Evolutionary conservation across 1,284 basidiomycete species (phyloP).

Genomic region (Ceratobasidium sp.): DNA sequence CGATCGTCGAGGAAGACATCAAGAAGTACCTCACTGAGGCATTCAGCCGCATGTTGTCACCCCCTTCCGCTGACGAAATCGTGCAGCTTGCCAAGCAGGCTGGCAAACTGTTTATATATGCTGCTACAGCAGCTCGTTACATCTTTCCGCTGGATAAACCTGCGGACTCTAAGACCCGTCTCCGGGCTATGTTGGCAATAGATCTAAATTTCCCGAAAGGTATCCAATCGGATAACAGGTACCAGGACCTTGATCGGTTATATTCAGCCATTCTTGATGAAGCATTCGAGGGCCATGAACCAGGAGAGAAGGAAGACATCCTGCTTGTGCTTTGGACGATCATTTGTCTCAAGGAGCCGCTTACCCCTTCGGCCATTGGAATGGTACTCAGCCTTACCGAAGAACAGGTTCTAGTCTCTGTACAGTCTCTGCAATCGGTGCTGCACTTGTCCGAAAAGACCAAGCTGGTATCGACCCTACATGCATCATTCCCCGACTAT

Average conservation of each 20-base stretch:
- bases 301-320: neutral
- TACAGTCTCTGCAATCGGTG: too few species aligned
- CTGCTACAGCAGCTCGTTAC: slow-evolving; percentile 12
- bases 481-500: too few species aligned
- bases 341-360: neutral
- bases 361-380: too few species aligned
- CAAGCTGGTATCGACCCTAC: too few species aligned
- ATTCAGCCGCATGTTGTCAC: neutral
- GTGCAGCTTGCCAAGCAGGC: slow-evolving; percentile 9
- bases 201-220: too few species aligned
- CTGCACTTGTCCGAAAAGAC: too few species aligned
- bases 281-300: neutral
- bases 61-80: neutral
- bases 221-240: neutral
- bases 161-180: neutral
- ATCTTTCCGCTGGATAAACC: neutral
- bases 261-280: neutral
- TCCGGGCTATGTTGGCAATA: neutral
- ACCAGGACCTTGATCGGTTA: neutral
- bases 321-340: neutral
- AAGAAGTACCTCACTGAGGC: slow-evolving; percentile 18
- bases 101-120: slow-evolving; percentile 27
- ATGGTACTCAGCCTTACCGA: too few species aligned
- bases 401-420: too few species aligned
- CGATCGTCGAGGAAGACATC: slow-evolving; percentile 31